Base-by-base conservation (phyloP, 75 land plant genomes). In the Cryptomeria japonica region DNA sequence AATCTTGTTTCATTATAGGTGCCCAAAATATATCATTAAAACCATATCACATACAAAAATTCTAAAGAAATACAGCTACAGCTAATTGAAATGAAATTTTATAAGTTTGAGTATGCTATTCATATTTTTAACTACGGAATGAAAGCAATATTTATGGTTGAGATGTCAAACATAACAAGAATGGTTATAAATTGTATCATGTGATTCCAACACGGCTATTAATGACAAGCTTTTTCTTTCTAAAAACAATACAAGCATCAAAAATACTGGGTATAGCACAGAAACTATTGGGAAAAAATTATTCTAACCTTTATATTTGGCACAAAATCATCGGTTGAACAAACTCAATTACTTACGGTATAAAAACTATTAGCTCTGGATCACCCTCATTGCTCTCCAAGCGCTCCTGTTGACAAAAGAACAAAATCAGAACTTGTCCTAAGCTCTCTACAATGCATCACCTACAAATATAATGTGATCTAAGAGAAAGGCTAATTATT, bases 341-440 rank as follows among this genome's bases (percentile, higher is more conserved):
- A 88, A 88, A 47, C 70, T 37, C 34, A 77, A 39, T 22, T 53
- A 91, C 96, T 92, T 94, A 98, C 99, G 99, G 99, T 84, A 98
- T 96, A 91, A 94, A 97, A 85, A 98, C 92, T 41, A 98, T 91
- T 53, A 98, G 93, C 87, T 98, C 99, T 34, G 99, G 95, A 89
- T 98, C 99, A 77, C 96, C 99, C 49, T 97, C 97, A 92, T 98
- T 97, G 93, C 99, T 98, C 90, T 95, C 99, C 91, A 98, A 82
- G 86, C 80, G 85, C 38, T 89, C 97, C 97, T 96, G 94, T 70
- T 18, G 68, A 83, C 31, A 85, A 89, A 61, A 87, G 8, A 44
- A 51, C 87, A 28, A 84, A 85, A 44, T 47, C 42, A 85, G n/a
- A 14, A 22, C 51, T 19, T 25, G 19, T 16, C 51, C 19, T 80